These are phyloP conservation scores for Stenocarpella maydis DNA, from an alignment of 2,329 filamentous ascomycete species.

Conservation along the genomic window DNA sequence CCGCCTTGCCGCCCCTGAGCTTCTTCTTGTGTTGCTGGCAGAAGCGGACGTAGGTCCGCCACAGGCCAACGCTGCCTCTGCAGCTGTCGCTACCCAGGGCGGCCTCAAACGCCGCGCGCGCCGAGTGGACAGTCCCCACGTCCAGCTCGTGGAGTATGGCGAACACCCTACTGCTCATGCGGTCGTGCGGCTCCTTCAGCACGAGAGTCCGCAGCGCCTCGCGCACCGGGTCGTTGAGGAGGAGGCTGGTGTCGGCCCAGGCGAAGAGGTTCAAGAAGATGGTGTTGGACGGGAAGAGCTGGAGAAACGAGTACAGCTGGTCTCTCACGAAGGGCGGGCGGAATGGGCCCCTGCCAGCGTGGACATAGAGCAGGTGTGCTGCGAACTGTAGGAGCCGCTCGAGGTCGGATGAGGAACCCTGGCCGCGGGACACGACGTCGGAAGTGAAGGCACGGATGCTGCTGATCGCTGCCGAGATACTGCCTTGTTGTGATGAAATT, in stretches of 20 bases:
- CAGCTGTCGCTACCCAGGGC: conserved; percentile 53
- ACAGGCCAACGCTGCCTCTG: conserved; percentile 53
- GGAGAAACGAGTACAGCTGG: conserved; percentile 67
- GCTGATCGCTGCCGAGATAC: conserved; percentile 60
- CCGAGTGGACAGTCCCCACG: conserved; percentile 58
- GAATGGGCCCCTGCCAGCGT: conserved; percentile 68
- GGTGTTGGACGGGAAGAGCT: conserved; percentile 76
- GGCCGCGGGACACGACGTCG: conserved; percentile 51
- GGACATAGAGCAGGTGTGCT: conserved; percentile 70
- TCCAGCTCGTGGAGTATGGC: conserved; percentile 60
- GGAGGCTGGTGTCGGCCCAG: conserved; percentile 76
- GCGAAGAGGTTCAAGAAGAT: conserved; percentile 76
- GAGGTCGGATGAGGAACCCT: conserved; percentile 49
- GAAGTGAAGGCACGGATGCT: conserved; percentile 52
- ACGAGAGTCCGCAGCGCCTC: conserved; percentile 65
- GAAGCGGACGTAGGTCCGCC: conserved; percentile 60
- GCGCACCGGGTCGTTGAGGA: conserved; percentile 81
- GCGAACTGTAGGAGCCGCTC: conserved; percentile 76
- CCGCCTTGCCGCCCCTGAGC: conserved; percentile 49
- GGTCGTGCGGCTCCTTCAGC: conserved; percentile 50
- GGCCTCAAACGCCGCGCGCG: conserved; percentile 60
- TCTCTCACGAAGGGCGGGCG: conserved; percentile 71
- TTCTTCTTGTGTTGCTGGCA: conserved; percentile 49
- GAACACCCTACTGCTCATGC: conserved; percentile 55
- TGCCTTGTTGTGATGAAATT: conserved; percentile 58